These are phyloP conservation scores for Marchantia paleacea DNA, from an alignment of 225 moss, liverwort and hornwort species.

Conservation along the genomic window DNA sequence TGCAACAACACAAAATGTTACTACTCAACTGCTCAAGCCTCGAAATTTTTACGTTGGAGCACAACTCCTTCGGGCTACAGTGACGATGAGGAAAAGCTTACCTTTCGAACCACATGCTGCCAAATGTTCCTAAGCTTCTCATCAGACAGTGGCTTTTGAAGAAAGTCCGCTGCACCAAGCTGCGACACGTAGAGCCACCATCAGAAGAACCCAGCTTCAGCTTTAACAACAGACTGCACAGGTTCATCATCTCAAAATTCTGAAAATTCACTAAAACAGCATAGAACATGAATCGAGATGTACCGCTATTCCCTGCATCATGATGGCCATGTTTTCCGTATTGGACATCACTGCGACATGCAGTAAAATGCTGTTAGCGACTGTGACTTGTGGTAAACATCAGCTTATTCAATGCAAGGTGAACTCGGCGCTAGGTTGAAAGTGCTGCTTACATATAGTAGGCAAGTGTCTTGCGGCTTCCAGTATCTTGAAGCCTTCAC, in stretches of 20 bases:
- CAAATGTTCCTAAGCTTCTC: slow-evolving; percentile 49
- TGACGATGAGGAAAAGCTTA: not conserved
- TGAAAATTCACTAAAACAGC: not conserved
- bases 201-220: not conserved
- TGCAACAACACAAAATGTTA: not conserved
- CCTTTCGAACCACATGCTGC: slow-evolving; percentile 52
- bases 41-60: not conserved
- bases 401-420: not conserved
- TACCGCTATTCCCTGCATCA: slow-evolving; percentile 54
- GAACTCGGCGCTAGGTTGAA: not conserved
- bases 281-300: not conserved
- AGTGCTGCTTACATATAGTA: slow-evolving; percentile 37
- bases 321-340: slow-evolving; percentile 46
- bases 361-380: not conserved
- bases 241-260: not conserved
- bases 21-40: not conserved
- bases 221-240: not conserved
- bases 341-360: slow-evolving; percentile 45
- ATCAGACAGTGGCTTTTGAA: slow-evolving; percentile 48
- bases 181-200: slow-evolving; percentile 7
- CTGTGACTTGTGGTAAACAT: not conserved
- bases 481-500: slow-evolving; percentile 42
- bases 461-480: slow-evolving; percentile 44
- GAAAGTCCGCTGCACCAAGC: slow-evolving; percentile 51
- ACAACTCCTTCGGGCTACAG: not conserved